Base-by-base conservation (phyloP, 139 green algal genomes). In the Chlorella sp. region DNA sequence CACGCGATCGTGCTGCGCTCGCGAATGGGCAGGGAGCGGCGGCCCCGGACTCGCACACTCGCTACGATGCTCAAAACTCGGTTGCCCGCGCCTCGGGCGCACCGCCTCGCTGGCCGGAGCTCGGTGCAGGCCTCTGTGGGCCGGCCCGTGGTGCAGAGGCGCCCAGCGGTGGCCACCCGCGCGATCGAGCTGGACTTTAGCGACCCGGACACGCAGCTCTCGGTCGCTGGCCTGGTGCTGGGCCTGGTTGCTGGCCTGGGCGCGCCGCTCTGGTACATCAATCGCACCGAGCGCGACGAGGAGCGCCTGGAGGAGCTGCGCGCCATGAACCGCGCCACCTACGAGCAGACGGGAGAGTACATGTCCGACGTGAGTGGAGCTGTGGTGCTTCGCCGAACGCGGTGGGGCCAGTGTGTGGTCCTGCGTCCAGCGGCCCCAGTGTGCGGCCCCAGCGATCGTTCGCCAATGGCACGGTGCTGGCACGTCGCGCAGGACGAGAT, bases 271-370 rank as follows among this genome's bases (percentile, higher is more conserved):
- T 96, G 91, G 76, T 96, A 94, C 74, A 90, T 89, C 67, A 89
- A 79, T 64, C 81, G 89, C 35, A 87, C 88, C 55, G 80, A 92
- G 31, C 69, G 75, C 31, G 91, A 96, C 33, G 88, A 95, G 76
- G 82, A 91, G 70, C 77, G 83, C 1, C 76, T 96, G n/a, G 85
- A 93, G 71, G 89, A 95, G 79, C 71, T 96, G 17, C 80, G 91
- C 0, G 83, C 89, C 27, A 73, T 96, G 20, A 96, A 96, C 82
- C 71, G 90, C 29, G 83, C 89, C 14, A 93, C 79, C 2, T 95
- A 82, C 68, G 75, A 90, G 61, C 78, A 88, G 64, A 96, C 91
- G 34, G 91, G 91, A 0, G 85, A 94, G 75, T 96, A 96, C 86
- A 82, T 87, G 82, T 72, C 5, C 2, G 84, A 89, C 20, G 84